Base-by-base conservation (phyloP, 2,329 filamentous ascomycete species). In the Verticillium albo-atrum region DNA sequence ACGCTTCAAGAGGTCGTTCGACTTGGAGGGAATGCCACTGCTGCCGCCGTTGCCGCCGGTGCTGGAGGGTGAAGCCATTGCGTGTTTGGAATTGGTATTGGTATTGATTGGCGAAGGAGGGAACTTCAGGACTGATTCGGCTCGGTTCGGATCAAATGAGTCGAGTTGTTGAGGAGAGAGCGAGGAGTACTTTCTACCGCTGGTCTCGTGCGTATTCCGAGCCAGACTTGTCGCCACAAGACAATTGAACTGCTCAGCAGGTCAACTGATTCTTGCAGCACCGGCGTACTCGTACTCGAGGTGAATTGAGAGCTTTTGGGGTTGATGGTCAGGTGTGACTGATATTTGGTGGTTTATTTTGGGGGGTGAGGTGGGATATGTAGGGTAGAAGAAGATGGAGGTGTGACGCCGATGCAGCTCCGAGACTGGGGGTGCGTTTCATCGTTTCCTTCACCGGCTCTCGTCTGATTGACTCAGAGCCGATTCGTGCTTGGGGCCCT, bases 1-100 rank as follows among this genome's bases (percentile, higher is more conserved):
- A 66, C 86, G 82, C 76, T 80, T 82, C 59, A 79, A 64, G 30
- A 77, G 74, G 66, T 77, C 77, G 66, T 55, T 62, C 32, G 56
- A 53, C 51, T 63, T 63, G 20, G 54, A 56, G 23, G 55, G 15
- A 30, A 55, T 37, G 34, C 14, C 17, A 26, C 35, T 34, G 34
- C 14, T 30, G 37, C 35, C 27, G 37, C 55, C 55, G 28, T 12
- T 51, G 54, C 55, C 59, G 42, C 55, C 59, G 42, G 54, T 61
- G 56, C 60, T 63, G 12, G 58, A 58, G 25, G 61, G 57, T 56
- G 59, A 58, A 54, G 61, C 50, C 62, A 64, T 64, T n/a, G 27
- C 26, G 15, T 34, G n/a, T n/a, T n/a, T n/a, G n/a, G n/a, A n/a
- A n/a, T n/a, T n/a, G n/a, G 4, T 4, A 12, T 2, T n/a, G 12